Base-by-base conservation (phyloP, 495 filamentous ascomycete species). In the Podospora comata region DNA sequence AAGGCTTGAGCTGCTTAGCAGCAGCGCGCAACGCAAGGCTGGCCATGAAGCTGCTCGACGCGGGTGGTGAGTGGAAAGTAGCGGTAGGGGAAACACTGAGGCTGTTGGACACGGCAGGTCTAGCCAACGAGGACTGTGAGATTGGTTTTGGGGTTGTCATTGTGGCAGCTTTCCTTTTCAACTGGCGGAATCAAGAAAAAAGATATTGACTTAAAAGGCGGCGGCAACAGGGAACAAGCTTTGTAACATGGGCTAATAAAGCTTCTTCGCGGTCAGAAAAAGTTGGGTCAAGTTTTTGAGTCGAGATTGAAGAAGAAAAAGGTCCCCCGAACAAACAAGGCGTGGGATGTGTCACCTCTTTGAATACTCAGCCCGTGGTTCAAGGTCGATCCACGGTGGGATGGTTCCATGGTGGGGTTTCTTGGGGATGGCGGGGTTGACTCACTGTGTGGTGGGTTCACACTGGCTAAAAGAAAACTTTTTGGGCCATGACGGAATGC, bases 1-100 rank as follows among this genome's bases (percentile, higher is more conserved):
- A 99, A 23, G 96, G 96, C 80, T 98, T 98, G 72, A 98, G 81
- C 64, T 90, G 92, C 79, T 96, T 97, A 20, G 88, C 82, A 20
- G 67, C 71, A 39, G 68, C 61, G 30, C 69, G 61, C 64, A 59
- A 64, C 18, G 68, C 66, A n/a, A 78, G 70, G 16, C 67, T 65
- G 48, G 66, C 72, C 77, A 71, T 76, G 72, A 75, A 80, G 69
- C 74, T 68, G 63, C 70, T 60, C 78, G 67, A 32, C 32, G 87
- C 84, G n/a, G 85, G 78, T 9, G 85, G 84, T 64, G 88, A 90
- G 70, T 88, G 84, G 76, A 92, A 92, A 19, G 86, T 86, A 23
- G 87, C 81, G 28, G 77, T 83, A 48, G 91, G 90, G 3, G 77
- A 79, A 23, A 69, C 72, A 71, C 80, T 81, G 64, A 85, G 78